These are phyloP conservation scores for Coemansia reversa DNA, from an alignment of 192 early-diverging fungal species.

Conservation along the genomic window DNA sequence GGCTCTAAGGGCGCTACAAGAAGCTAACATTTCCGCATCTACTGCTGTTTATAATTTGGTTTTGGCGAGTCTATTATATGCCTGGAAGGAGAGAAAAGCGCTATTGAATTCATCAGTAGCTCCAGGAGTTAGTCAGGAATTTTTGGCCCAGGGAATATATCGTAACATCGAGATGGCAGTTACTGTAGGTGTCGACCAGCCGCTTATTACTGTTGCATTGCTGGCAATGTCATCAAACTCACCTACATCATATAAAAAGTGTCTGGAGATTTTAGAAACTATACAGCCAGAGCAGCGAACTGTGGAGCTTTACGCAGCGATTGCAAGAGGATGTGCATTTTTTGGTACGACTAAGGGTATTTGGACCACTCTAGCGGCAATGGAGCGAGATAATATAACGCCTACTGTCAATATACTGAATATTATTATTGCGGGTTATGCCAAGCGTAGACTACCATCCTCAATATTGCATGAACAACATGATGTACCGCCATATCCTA, in stretches of 20 bases:
- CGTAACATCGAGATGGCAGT: conserved; percentile 12
- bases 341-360: conserved; percentile 16
- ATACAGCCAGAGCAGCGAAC: not conserved
- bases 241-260: conserved; percentile 7
- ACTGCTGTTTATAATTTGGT: not conserved
- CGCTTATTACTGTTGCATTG: conserved; percentile 12
- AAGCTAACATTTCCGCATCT: not conserved
- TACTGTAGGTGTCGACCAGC: not conserved
- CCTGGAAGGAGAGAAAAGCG: conserved; percentile 4
- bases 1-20: conserved; percentile 12
- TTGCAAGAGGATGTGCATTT: conserved; percentile 24
- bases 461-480: conserved; percentile 11
- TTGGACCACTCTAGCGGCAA: conserved; percentile 9
- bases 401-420: conserved; percentile 11
- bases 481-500: not conserved
- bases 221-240: conserved; percentile 18
- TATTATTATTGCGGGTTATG: conserved; percentile 5
- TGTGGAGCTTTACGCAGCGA: conserved; percentile 18
- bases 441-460: not conserved
- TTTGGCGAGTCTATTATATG: conserved; percentile 4
- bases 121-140: not conserved
- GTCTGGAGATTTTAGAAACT: conserved; percentile 16
- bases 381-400: conserved; percentile 5
- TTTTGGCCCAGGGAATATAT: conserved; percentile 9
- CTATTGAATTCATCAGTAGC: not conserved